Evolutionary conservation across 192 early-diverging fungal genomes (phyloP).

Genomic region (Backusella parvicylindrica): DNA sequence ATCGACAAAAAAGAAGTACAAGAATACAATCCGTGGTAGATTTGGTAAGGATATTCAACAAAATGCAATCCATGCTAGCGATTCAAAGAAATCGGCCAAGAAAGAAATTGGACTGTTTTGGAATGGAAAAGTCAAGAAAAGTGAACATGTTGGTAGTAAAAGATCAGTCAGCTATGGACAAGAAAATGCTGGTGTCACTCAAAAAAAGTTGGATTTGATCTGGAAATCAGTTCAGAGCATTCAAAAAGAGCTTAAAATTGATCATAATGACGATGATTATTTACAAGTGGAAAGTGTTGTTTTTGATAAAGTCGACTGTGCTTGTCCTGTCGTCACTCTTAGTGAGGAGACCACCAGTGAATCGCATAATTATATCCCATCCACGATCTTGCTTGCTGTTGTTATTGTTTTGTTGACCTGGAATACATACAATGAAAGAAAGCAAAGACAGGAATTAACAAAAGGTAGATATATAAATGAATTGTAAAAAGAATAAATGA

Average conservation of each 20-base stretch:
- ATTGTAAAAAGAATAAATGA: too few relatives aligned
- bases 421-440: background rate
- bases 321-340: background rate
- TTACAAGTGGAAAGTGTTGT: background rate
- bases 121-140: background rate
- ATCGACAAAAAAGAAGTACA: slow-evolving; percentile 29
- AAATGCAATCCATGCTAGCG: slow-evolving; percentile 58
- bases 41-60: slow-evolving; percentile 38
- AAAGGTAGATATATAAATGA: background rate
- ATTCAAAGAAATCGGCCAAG: slow-evolving; percentile 30
- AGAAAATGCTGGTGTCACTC: background rate
- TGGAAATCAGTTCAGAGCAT: background rate
- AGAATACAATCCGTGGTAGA: slow-evolving; percentile 45
- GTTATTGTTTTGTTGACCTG: background rate
- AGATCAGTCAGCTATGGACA: background rate
- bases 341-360: background rate
- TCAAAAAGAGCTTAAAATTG: background rate
- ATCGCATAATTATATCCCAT: background rate
- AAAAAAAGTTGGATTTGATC: background rate
- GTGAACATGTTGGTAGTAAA: background rate
- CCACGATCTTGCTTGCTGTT: background rate
- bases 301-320: background rate
- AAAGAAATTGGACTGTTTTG: background rate
- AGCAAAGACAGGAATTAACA: background rate
- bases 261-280: background rate